Evolutionary conservation across 1,139 yeast species (phyloP).

Genomic region (Protomyces lactucae-debilis): DNA sequence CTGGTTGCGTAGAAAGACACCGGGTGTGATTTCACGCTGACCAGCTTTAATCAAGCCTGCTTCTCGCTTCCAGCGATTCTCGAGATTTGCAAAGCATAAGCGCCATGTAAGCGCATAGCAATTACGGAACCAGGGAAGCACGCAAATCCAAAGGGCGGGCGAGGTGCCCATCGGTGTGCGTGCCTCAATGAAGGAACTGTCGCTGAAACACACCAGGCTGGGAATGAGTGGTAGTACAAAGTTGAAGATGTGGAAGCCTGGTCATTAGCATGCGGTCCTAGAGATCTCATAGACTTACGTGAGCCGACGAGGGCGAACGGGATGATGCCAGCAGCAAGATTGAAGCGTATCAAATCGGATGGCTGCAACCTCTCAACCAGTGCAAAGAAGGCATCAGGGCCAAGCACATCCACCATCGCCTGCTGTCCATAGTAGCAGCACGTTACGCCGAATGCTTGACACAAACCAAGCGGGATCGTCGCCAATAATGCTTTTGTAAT

Average conservation of each 20-base stretch:
- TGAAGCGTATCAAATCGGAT: conserved; percentile 8
- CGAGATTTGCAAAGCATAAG: conserved; percentile 5
- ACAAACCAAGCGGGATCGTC: conserved; percentile 19
- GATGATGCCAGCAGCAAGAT: conserved; percentile 16
- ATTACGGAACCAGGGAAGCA: conserved; percentile 18
- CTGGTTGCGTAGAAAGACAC: conserved; percentile 8
- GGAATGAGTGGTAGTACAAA: conserved; percentile 25
- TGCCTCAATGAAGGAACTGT: conserved; percentile 17
- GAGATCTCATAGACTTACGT: not conserved
- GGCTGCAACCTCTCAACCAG: conserved; percentile 10
- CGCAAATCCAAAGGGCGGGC: conserved; percentile 24
- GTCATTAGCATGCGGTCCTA: not conserved
- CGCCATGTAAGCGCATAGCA: conserved; percentile 21
- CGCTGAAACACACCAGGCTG: conserved; percentile 22
- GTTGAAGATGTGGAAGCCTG: conserved; percentile 15
- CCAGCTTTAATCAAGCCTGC: conserved; percentile 9
- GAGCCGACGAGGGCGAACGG: conserved; percentile 22
- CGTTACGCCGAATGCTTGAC: conserved; percentile 5
- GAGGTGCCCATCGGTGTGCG: conserved; percentile 9
- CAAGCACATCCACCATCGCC: conserved; percentile 25
- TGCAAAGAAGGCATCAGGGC: conserved; percentile 6
- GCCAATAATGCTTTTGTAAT: conserved; percentile 3
- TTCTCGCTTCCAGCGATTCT: conserved; percentile 15
- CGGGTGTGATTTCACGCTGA: conserved; percentile 9
- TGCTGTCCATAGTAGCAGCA: conserved; percentile 23